Percentiles rank a stretch among this genome's conserved stretches.
These are phyloP conservation scores for Beauveria sp. DNA, from an alignment of 2,329 filamentous ascomycete species.

Conservation along the genomic window DNA sequence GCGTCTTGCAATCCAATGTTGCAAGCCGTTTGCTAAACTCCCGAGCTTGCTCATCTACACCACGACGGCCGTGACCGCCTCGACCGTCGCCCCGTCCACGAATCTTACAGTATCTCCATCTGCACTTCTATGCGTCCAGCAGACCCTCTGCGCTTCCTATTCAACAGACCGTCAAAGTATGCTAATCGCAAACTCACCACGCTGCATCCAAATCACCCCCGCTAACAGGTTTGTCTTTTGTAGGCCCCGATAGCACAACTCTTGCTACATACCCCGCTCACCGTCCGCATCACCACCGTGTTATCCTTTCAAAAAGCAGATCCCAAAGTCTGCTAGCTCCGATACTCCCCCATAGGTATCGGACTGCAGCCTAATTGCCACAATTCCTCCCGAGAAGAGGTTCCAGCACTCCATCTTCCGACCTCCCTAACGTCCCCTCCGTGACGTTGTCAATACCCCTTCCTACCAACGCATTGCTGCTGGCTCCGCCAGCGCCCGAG, in stretches of 20 bases:
- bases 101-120: conserved; percentile 15
- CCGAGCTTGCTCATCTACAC: conserved; percentile 17
- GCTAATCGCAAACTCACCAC: conserved; percentile 26
- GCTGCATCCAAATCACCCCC: not conserved
- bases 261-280: conserved; percentile 11
- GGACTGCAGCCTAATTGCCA: conserved; percentile 67
- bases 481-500: conserved; percentile 77
- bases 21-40: not conserved
- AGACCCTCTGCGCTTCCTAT: conserved; percentile 87
- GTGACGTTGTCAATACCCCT: conserved; percentile 48
- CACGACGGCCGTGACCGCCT: conserved; percentile 19
- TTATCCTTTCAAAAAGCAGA: conserved; percentile 12
- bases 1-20: not conserved
- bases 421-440: conserved; percentile 82
- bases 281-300: not conserved
- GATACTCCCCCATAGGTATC: conserved; percentile 79
- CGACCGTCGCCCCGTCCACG: conserved; percentile 10
- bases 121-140: conserved; percentile 78
- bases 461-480: conserved; percentile 50
- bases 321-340: conserved; percentile 60
- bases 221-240: conserved; percentile 4
- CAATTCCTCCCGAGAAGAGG: conserved; percentile 79
- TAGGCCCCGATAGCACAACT: conserved; percentile 56
- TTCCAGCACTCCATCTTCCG: conserved; percentile 75
- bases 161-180: conserved; percentile 82